A percentile compares a stretch with the other conserved stretches of the same genome.
phyloP scores from a whole-genome alignment of 768 basidiomycete genomes.

The Fistulinella prunicolor region DNA sequence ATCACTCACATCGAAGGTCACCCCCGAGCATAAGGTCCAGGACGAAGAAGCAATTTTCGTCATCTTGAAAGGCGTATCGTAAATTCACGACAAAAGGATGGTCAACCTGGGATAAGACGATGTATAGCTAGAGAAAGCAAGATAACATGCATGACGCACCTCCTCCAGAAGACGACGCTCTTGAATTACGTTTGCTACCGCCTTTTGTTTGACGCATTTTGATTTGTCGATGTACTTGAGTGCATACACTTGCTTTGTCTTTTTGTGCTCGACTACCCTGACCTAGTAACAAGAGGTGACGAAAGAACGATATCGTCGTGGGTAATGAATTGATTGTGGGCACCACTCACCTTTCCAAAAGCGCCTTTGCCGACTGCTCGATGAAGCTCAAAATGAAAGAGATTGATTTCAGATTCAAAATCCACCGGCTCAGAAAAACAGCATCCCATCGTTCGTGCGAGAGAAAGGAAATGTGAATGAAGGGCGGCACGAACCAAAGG shows the following conservation, averaged over 20 bases:
- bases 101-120: conserved; percentile 55
- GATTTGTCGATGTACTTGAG: conserved; percentile 99
- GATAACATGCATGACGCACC: conserved; percentile 41
- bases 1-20: conserved; percentile 78
- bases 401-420: conserved; percentile 78
- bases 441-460: conserved; percentile 53
- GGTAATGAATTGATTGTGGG: too few relatives aligned
- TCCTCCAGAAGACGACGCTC: conserved; percentile 91
- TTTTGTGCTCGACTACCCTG: conserved; percentile 95
- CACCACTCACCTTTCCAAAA: conserved; percentile 94
- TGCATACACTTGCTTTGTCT: conserved; percentile 86
- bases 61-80: conserved; percentile 96
- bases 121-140: conserved; percentile 9
- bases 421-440: conserved; percentile 75
- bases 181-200: conserved; percentile 90
- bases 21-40: conserved; percentile 96
- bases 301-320: neutral
- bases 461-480: conserved; percentile 32
- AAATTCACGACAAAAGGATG: conserved; percentile 88
- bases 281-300: conserved; percentile 51
- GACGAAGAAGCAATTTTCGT: conserved; percentile 97
- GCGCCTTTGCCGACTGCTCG: conserved; percentile 95
- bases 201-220: conserved; percentile 85
- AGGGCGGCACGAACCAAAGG: conserved; percentile 17
- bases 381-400: conserved; percentile 96